Evolutionary conservation across 495 filamentous ascomycete genomes (phyloP).

Genomic region (Acidiella bohemica): DNA sequence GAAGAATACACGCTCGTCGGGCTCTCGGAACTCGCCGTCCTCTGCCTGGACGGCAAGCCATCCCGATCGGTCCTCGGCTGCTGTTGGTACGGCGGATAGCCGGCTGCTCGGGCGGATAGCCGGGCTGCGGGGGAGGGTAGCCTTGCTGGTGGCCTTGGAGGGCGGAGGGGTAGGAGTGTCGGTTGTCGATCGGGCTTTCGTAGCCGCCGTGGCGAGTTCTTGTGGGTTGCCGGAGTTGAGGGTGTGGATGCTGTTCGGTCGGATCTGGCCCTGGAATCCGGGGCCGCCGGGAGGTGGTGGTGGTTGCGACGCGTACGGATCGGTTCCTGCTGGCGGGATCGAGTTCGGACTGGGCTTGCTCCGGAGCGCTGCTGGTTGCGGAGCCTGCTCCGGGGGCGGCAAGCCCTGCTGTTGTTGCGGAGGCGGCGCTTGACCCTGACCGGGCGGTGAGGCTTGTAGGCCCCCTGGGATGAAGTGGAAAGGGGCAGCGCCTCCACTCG

Average conservation of each 20-base stretch:
- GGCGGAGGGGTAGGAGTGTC: conserved; percentile 19
- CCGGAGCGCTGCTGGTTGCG: conserved; percentile 9
- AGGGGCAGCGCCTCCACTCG: conserved; percentile 12
- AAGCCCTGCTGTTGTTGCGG: conserved; percentile 2
- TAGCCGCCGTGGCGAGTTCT: conserved; percentile 29
- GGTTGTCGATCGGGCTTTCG: conserved; percentile 27
- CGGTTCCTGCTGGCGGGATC: conserved; percentile 1
- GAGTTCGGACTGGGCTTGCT: conserved; percentile 15
- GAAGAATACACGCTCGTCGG: conserved; percentile 13
- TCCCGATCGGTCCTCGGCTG: conserved; percentile 11
- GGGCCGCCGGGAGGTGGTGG: too few species aligned
- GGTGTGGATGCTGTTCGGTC: conserved; percentile 22
- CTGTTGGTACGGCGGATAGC: too few species aligned
- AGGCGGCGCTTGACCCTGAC: conserved; percentile 14
- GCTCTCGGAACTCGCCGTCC: conserved; percentile 13
- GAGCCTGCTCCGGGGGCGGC: too few species aligned
- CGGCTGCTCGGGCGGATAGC: too few species aligned
- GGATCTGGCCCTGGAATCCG: conserved; percentile 15
- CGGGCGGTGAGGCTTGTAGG: conserved; percentile 9
- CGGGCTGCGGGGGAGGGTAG: conserved; percentile 3
- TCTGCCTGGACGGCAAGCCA: conserved; percentile 7
- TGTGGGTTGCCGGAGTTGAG: conserved; percentile 26
- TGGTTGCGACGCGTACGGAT: not conserved
- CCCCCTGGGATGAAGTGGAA: conserved; percentile 20
- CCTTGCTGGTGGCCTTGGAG: conserved; percentile 2